phyloP scores from a whole-genome alignment of 108 stramenopile genomes.

The Schizochytrium sp. region DNA sequence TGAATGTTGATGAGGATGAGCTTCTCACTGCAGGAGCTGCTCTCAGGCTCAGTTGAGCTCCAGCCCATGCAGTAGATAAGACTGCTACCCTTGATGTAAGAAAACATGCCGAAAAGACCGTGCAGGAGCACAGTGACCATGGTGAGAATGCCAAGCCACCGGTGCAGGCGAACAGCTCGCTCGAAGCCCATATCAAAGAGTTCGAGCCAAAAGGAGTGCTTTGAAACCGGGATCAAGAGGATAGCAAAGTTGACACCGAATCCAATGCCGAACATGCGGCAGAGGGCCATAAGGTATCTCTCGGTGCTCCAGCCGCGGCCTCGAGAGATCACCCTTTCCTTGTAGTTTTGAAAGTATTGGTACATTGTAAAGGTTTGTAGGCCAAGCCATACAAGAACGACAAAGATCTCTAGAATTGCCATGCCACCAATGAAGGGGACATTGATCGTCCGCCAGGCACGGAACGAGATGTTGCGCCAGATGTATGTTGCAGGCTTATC shows the following conservation, averaged over 20 bases:
- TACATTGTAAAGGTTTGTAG: slow-evolving; percentile 16
- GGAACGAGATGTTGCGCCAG: not conserved
- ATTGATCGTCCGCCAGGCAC: not conserved
- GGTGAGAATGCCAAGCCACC: slow-evolving; percentile 30
- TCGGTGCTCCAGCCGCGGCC: not conserved
- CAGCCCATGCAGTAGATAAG: slow-evolving; percentile 45
- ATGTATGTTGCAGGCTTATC: too few species aligned
- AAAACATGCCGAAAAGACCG: not conserved
- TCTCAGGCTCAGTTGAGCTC: not conserved
- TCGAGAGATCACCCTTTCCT: not conserved
- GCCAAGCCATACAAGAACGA: slow-evolving; percentile 9
- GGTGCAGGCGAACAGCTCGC: slow-evolving; percentile 45
- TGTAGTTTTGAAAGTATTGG: not conserved
- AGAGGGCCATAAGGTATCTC: not conserved
- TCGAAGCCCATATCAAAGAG: slow-evolving; percentile 45
- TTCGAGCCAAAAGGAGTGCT: slow-evolving; percentile 59
- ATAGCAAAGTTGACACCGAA: slow-evolving; percentile 17
- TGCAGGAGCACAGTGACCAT: not conserved
- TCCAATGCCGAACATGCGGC: slow-evolving; percentile 51
- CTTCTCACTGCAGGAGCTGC: not conserved
- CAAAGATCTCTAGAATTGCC: not conserved
- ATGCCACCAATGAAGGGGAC: slow-evolving; percentile 39
- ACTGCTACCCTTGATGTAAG: not conserved
- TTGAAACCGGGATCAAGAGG: slow-evolving; percentile 28
- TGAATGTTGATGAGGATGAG: slow-evolving; percentile 42